These are phyloP conservation scores for Phytophthora pisi DNA, from an alignment of 352 stramenopile species.

Conservation along the genomic window DNA sequence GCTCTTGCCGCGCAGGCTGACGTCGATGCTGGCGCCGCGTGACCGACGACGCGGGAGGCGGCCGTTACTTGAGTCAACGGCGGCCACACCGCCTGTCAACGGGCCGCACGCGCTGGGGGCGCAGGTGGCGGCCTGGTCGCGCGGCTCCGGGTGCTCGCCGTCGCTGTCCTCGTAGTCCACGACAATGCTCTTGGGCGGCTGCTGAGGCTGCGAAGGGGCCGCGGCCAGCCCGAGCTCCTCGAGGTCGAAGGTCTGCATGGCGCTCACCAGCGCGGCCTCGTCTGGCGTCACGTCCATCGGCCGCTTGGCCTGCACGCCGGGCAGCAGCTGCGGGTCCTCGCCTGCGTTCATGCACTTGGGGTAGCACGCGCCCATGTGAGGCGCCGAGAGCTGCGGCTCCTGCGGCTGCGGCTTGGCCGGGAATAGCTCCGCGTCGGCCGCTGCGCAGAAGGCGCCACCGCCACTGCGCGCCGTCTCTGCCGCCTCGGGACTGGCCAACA, in stretches of 20 bases:
- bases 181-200: conserved; percentile 47
- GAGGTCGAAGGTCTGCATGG: conserved; percentile 47
- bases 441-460: too few relatives aligned
- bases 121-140: conserved; percentile 36
- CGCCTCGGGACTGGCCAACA: not conserved
- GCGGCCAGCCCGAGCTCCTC: conserved; percentile 48
- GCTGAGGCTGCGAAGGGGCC: conserved; percentile 4
- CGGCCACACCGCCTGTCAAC: conserved; percentile 33
- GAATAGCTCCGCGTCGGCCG: conserved; percentile 1
- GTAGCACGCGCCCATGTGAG: conserved; percentile 51
- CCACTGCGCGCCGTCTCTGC: not conserved
- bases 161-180: conserved; percentile 62
- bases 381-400: not conserved
- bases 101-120: conserved; percentile 50
- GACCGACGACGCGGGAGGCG: conserved; percentile 30
- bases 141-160: conserved; percentile 17
- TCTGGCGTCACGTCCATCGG: conserved; percentile 12
- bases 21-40: conserved; percentile 34
- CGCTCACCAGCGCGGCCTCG: conserved; percentile 9
- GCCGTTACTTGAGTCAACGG: conserved; percentile 4
- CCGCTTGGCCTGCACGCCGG: conserved; percentile 6
- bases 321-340: conserved; percentile 18
- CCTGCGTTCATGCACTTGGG: conserved; percentile 47
- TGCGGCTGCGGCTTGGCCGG: not conserved
- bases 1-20: conserved; percentile 38